A percentile compares a stretch with the other conserved stretches of the same genome.
phyloP scores from a whole-genome alignment of 805 yeast species.

The Suhomyces xylopsoci region DNA sequence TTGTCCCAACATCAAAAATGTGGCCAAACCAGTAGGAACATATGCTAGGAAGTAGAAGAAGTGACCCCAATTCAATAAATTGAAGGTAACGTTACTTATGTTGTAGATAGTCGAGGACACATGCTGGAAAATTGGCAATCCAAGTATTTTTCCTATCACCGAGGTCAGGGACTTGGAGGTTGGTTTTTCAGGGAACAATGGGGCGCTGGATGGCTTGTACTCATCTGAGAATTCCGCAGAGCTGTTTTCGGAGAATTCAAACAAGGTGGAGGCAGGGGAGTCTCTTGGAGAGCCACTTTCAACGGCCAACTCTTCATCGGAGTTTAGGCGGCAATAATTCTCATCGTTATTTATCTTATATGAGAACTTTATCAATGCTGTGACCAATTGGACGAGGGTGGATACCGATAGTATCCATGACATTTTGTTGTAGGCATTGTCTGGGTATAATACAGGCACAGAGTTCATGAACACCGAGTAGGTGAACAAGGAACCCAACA shows the following conservation, averaged over 20 bases:
- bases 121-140: constrained; percentile 11
- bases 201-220: constrained; percentile 21
- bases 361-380: constrained; percentile 51
- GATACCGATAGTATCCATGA: constrained; percentile 56
- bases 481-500: constrained; percentile 50
- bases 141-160: constrained; percentile 7
- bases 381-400: constrained; percentile 49
- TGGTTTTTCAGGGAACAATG: constrained; percentile 11
- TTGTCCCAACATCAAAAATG: constrained; percentile 67
- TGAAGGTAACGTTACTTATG: constrained; percentile 29
- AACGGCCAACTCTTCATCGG: constrained; percentile 8
- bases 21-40: constrained; percentile 59
- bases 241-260: constrained; percentile 1
- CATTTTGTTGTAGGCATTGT: constrained; percentile 69
- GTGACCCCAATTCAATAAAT: constrained; percentile 60
- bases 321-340: constrained; percentile 6
- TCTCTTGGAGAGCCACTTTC: constrained; percentile 10
- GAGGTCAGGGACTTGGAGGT: background rate
- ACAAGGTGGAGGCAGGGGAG: constrained; percentile 11
- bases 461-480: constrained; percentile 57
- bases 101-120: constrained; percentile 33
- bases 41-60: constrained; percentile 59
- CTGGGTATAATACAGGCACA: constrained; percentile 68
- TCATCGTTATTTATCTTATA: constrained; percentile 26
- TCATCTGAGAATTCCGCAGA: constrained; percentile 23